Base-by-base conservation (phyloP, 352 stramenopile species). In the Globisporangium rhizosaccharum region DNA sequence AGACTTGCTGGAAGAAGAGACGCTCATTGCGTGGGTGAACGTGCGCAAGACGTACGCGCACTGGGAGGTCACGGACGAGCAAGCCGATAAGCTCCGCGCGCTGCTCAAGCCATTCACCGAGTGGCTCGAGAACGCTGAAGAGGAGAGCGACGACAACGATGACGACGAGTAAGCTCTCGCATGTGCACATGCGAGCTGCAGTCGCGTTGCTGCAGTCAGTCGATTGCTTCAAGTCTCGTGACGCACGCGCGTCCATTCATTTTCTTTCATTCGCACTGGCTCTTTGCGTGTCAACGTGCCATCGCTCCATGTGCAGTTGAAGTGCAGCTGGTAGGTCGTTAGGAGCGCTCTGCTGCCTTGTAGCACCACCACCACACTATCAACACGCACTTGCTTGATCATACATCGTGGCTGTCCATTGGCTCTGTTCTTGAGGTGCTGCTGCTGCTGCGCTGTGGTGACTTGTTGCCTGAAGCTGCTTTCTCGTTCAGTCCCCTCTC, bases 121-220 rank as follows among this genome's bases (percentile, higher is more conserved):
- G 55, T 99, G 96, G 96, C 88, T 99, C 36, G 86, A 98, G 82
- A 97, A 99, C 74, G 93, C 92, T 46, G 90, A 97, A 60, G 90
- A 97, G 49, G 90, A 96, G 62, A 94, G 90, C 47, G 83, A 89
- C 45, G 85, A 87, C 39, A 75, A 73, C 45, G 87, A 92, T 33
- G 76, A 73, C 45, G 72, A 87, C 56, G 70, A 89, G 59, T 85
- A 85, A 70, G 44, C 46, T 1, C 18, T 51, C 42, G 10, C 15
- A 56, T 11, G 5, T 33, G 20, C 48, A 12, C 45, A 25, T 25
- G 8, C 44, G 17, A 3, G 9, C 42, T 47, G 42, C 44, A 48
- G 33, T 12, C 10, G 33, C 23, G 23, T 23, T 23, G 9, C 14
- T 47, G 42, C 44, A 48, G 33, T 12, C 10, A 8, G 10, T 39